These are phyloP conservation scores for Kernera saxatilis DNA, from an alignment of 345 rosid species.

Conservation along the genomic window DNA sequence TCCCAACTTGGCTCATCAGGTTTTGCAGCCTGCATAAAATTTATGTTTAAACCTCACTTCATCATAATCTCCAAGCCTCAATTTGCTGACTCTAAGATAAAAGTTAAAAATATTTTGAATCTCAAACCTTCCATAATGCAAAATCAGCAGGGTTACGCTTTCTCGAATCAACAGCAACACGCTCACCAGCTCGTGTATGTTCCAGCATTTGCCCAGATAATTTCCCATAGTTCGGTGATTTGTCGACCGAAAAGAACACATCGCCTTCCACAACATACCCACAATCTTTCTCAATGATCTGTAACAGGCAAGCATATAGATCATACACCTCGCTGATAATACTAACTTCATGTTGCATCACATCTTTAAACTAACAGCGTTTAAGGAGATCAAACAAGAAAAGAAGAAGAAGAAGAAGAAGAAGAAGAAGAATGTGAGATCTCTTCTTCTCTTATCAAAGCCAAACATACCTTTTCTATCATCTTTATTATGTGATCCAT, in stretches of 20 bases:
- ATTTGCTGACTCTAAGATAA: neutral
- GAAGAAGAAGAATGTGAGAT: neutral
- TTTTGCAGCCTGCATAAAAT: constrained; percentile 67
- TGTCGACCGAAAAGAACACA: constrained; percentile 75
- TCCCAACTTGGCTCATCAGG: constrained; percentile 88
- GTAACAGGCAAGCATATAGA: constrained; percentile 19
- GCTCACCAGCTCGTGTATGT: constrained; percentile 75
- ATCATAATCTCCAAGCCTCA: neutral
- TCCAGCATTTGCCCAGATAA: constrained; percentile 70
- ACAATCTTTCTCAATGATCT: constrained; percentile 72
- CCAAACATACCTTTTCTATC: constrained; percentile 52
- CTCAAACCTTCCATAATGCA: constrained; percentile 82
- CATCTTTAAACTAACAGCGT: neutral
- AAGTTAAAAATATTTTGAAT: neutral
- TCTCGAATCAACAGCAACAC: constrained; percentile 77
- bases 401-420: neutral
- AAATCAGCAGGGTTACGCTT: constrained; percentile 86
- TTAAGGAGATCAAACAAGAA: neutral
- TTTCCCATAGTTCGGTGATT: constrained; percentile 67
- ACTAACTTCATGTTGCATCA: neutral
- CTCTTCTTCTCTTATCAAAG: neutral
- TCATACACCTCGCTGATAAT: neutral
- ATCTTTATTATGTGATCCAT: constrained; percentile 69
- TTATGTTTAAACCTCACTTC: neutral
- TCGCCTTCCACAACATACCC: constrained; percentile 75